Conservation (phyloP, 352 stramenopile genomes). For the Phytophthora constricta region DNA sequence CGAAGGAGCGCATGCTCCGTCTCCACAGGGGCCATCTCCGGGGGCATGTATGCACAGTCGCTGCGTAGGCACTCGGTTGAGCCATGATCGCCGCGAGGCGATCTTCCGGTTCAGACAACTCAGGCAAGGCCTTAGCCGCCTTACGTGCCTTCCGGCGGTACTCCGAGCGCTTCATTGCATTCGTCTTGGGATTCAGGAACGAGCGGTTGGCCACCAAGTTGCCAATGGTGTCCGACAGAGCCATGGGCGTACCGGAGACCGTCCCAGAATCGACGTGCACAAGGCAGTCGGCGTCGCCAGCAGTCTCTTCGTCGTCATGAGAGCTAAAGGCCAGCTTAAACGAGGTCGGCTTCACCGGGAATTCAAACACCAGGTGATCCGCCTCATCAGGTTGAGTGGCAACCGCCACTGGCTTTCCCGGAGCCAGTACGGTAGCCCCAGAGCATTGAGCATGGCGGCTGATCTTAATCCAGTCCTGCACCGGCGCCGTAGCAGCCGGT, state of each 20-base stretch:
- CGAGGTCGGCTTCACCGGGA: background rate
- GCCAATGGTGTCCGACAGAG: background rate
- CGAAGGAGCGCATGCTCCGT: background rate
- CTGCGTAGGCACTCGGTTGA: background rate
- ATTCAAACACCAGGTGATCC: background rate
- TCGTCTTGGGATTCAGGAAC: background rate
- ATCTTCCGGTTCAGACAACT: background rate
- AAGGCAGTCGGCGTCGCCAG: background rate
- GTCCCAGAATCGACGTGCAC: background rate
- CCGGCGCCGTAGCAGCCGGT: background rate
- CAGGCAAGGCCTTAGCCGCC: background rate
- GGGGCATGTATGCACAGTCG: background rate
- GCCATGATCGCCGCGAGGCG: background rate
- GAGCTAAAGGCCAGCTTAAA: background rate
- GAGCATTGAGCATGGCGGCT: background rate
- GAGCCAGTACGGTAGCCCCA: background rate
- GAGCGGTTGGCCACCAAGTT: background rate
- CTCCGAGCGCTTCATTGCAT: background rate
- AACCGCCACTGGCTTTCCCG: background rate
- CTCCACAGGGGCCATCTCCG: background rate
- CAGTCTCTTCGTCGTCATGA: background rate
- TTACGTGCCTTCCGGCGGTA: background rate
- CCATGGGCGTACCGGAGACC: background rate
- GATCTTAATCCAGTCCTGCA: background rate
- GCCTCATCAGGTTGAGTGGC: background rate